These are phyloP conservation scores for Aphanocladium album DNA, from an alignment of 2,329 filamentous ascomycete species.

Conservation along the genomic window DNA sequence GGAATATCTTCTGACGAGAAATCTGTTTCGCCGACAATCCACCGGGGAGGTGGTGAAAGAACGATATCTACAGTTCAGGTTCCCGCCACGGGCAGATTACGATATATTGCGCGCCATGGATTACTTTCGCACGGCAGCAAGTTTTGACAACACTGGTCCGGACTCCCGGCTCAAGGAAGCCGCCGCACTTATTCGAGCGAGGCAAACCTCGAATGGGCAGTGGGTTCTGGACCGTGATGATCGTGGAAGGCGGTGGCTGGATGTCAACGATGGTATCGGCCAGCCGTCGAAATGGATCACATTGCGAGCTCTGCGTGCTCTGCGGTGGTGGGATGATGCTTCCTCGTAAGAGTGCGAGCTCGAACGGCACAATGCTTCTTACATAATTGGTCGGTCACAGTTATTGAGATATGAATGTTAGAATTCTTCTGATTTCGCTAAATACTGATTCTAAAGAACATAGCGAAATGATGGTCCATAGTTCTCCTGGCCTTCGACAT, in stretches of 20 bases:
- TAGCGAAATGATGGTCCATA: slow-evolving; percentile 20
- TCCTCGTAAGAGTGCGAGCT: neutral
- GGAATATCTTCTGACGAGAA: slow-evolving; percentile 14
- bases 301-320: neutral
- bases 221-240: neutral
- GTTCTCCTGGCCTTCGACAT: slow-evolving; percentile 16
- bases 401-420: neutral
- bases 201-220: neutral
- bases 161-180: slow-evolving; percentile 12
- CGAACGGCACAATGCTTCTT: neutral
- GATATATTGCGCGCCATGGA: slow-evolving; percentile 13
- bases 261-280: neutral
- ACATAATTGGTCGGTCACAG: neutral
- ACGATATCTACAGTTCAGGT: slow-evolving; percentile 3
- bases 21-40: slow-evolving; percentile 8
- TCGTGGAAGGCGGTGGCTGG: neutral
- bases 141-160: neutral
- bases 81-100: slow-evolving; percentile 9
- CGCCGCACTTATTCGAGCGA: slow-evolving; percentile 7
- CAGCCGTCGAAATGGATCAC: neutral
- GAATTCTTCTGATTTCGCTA: neutral
- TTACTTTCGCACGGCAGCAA: slow-evolving; percentile 8
- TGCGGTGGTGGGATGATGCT: slow-evolving; percentile 7
- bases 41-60: slow-evolving; percentile 12
- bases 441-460: slow-evolving; percentile 14